phyloP scores from a whole-genome alignment of 176 grass and related monocot genomes.

The Musa troglodytarum region DNA sequence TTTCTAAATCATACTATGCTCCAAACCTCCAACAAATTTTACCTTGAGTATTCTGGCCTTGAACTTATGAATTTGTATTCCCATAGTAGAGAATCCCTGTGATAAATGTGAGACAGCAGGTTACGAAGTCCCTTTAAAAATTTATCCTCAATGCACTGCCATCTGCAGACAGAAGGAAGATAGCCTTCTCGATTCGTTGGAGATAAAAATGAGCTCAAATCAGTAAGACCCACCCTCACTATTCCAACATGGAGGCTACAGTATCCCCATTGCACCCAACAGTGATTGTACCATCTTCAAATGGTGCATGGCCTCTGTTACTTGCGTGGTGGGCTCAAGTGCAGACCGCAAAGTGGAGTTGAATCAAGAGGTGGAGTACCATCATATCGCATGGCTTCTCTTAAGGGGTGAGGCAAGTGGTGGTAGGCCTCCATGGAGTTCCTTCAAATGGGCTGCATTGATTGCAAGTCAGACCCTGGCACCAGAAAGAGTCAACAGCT shows the following conservation, averaged over 20 bases:
- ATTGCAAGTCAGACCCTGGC: not conserved
- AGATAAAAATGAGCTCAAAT: not conserved
- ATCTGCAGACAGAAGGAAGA: not conserved
- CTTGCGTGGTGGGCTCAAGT: not conserved
- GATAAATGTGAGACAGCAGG: too few relatives aligned
- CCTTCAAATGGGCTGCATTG: not conserved
- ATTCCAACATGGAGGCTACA: not conserved
- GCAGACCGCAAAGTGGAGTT: not conserved
- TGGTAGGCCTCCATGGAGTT: not conserved
- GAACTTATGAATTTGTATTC: too few relatives aligned
- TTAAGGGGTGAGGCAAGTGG: not conserved
- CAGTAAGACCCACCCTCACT: not conserved
- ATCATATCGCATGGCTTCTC: constrained; percentile 10
- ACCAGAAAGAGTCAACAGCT: not conserved
- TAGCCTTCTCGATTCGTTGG: not conserved
- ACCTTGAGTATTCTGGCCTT: too few relatives aligned
- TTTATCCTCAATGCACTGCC: too few relatives aligned
- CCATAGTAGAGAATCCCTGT: too few relatives aligned
- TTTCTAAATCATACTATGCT: too few relatives aligned
- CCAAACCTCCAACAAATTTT: too few relatives aligned
- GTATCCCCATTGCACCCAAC: not conserved
- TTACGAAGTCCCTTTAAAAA: too few relatives aligned
- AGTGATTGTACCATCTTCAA: not conserved
- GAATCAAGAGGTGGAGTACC: constrained; percentile 1
- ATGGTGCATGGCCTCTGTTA: not conserved